phyloP scores from a whole-genome alignment of 495 filamentous ascomycete genomes.

The Aspergillus funiculosus region DNA sequence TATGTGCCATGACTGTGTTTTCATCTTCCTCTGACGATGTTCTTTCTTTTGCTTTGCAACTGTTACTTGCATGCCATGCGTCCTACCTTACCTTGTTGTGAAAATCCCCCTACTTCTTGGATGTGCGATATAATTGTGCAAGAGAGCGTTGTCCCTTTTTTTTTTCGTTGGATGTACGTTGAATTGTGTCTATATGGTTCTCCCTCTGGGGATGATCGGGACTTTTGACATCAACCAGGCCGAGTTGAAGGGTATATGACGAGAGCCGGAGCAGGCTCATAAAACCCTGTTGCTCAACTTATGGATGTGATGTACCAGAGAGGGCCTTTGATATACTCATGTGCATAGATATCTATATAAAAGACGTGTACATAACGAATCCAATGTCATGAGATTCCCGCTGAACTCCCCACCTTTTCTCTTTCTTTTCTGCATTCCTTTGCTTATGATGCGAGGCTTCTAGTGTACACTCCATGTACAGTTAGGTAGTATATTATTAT shows the following conservation, averaged over 20 bases:
- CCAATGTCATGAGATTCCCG: constrained; percentile 5
- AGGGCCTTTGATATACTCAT: constrained; percentile 7
- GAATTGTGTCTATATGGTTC: not conserved
- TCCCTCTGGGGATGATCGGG: not conserved
- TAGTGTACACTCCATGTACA: too few relatives aligned
- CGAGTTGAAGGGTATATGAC: not conserved
- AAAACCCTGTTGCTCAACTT: not conserved
- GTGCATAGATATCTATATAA: constrained; percentile 11
- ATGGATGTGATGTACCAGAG: not conserved
- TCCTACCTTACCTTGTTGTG: not conserved
- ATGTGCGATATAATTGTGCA: constrained; percentile 6
- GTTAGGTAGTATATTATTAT: too few relatives aligned
- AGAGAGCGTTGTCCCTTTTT: too few relatives aligned
- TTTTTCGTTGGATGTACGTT: constrained; percentile 1
- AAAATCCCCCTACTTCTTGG: not conserved
- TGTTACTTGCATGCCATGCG: not conserved
- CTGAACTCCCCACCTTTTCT: not conserved
- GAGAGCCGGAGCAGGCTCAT: too few relatives aligned
- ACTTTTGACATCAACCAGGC: not conserved
- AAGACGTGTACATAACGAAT: constrained; percentile 11
- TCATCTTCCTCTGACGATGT: constrained; percentile 1
- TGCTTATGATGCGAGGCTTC: not conserved
- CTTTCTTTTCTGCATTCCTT: not conserved
- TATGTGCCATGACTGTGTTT: constrained; percentile 5
- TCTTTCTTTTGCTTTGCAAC: constrained; percentile 1